Evolutionary conservation across 805 yeast species (phyloP), one percentile per base, ranked within the genome.

Genomic region (Priceomyces melissophilus): DNA sequence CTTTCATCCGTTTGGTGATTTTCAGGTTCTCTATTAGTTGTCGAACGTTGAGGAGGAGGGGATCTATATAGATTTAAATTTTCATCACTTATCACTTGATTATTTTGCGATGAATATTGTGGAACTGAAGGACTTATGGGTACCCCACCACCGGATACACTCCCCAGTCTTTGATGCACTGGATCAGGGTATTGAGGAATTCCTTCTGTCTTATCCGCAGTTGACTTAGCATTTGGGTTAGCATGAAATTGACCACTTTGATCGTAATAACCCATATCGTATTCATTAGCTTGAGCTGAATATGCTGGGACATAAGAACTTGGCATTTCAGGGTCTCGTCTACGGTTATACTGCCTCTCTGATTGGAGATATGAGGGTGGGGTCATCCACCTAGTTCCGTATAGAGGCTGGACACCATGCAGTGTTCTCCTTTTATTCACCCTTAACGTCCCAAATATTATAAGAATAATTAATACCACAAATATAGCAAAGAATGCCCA

Each of bases 311-410:
- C 87, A 49, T 69, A 79, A 7, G 63, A 55, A 33, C 57, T 54
- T 10, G 65, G 68, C 42, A 56, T 46, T 27, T 63, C 71, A 2
- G 75, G 73, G 35, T 74, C 76, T 7, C 69, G 62, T 11, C 25
- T 14, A 30, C 57, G 57, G 40, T 73, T 66, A 48, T 78, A 75
- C 43, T 78, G 81, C 38, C 65, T 67, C 52, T 84, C 85, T 1
- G 88, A 76, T 49, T 81, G 87, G 35, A 69, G 57, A 54, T 87
- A 87, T 9, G 82, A 71, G 0, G 95, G 95, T 5, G 96, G 96
- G 0, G 93, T 84, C 67, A 88, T 78, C 95, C 95, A 85, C 9
- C 85, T 77, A 1, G 93, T 85, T 8, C 91, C 91, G 44, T 76
- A 66, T 1, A 87, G 67, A 0, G 96, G 95, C 20, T 64, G 68